Conservation (phyloP, 2,329 filamentous ascomycete species). For the Chaetoscypha palmicola region DNA sequence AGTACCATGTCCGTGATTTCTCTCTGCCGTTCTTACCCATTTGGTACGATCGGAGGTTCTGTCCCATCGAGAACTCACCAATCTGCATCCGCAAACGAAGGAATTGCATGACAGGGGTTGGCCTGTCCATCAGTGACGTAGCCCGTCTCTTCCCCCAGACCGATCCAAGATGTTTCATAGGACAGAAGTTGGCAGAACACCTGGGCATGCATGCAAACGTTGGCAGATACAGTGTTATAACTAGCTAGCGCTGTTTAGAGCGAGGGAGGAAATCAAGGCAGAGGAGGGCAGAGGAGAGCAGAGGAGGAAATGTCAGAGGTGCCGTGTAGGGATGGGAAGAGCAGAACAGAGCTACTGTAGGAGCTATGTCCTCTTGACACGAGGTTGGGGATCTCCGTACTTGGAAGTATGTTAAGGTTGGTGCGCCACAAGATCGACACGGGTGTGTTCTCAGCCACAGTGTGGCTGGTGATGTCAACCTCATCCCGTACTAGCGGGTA, state of each 20-base stretch:
- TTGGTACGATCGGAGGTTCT: too few species aligned
- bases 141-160: neutral
- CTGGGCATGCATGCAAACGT: neutral
- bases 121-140: neutral
- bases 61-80: too few species aligned
- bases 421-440: neutral
- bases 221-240: neutral
- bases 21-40: too few species aligned
- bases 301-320: too few species aligned
- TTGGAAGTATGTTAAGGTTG: too few species aligned
- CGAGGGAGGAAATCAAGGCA: neutral
- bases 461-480: conserved; percentile 3
- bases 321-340: neutral
- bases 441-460: neutral
- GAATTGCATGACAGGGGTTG: conserved; percentile 2
- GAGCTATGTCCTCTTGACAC: neutral
- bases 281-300: neutral
- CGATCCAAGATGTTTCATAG: conserved; percentile 3
- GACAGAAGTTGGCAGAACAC: too few species aligned
- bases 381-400: neutral
- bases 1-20: too few species aligned
- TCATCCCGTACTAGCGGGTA: too few species aligned
- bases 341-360: neutral
- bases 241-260: neutral
- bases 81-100: neutral